phyloP scores from a whole-genome alignment of 257 asterid species.

The Parsonsia alboflavescens region DNA sequence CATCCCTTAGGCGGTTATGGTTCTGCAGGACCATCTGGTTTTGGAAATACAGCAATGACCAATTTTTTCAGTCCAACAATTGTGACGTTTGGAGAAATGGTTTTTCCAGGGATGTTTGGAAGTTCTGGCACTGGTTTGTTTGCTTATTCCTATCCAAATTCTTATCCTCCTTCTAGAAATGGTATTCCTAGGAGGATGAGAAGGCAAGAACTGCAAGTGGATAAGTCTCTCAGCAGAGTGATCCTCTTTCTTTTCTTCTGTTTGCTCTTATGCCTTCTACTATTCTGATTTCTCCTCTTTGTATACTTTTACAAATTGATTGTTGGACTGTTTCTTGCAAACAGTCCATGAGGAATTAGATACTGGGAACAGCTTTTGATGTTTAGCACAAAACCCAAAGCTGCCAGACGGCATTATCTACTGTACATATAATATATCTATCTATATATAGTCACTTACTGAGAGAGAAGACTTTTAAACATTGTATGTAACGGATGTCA shows the following conservation, averaged over 20 bases:
- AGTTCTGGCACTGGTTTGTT: conserved; percentile 44
- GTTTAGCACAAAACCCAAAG: conserved; percentile 12
- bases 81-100: conserved; percentile 73
- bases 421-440: conserved; percentile 9
- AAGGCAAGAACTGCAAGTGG: conserved; percentile 72
- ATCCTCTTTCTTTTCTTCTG: conserved; percentile 68
- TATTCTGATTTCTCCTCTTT: conserved; percentile 40
- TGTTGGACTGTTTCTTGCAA: conserved; percentile 15
- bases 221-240: conserved; percentile 69
- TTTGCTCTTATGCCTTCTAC: conserved; percentile 62
- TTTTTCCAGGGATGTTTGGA: conserved; percentile 65
- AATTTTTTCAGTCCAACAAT: conserved; percentile 59
- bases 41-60: conserved; percentile 37
- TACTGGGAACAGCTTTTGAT: conserved; percentile 21
- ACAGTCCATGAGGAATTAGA: conserved; percentile 24
- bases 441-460: too few species aligned
- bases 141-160: conserved; percentile 48
- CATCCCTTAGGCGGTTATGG: conserved; percentile 34
- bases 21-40: conserved; percentile 29
- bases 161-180: conserved; percentile 35
- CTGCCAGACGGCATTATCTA: conserved; percentile 1
- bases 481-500: not conserved
- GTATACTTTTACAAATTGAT: conserved; percentile 36
- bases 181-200: conserved; percentile 71
- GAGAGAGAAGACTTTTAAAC: too few species aligned